Evolutionary conservation across 306 rosid genomes (phyloP), one percentile per base, ranked within the genome.

Genomic region (Mimosa pudica): DNA sequence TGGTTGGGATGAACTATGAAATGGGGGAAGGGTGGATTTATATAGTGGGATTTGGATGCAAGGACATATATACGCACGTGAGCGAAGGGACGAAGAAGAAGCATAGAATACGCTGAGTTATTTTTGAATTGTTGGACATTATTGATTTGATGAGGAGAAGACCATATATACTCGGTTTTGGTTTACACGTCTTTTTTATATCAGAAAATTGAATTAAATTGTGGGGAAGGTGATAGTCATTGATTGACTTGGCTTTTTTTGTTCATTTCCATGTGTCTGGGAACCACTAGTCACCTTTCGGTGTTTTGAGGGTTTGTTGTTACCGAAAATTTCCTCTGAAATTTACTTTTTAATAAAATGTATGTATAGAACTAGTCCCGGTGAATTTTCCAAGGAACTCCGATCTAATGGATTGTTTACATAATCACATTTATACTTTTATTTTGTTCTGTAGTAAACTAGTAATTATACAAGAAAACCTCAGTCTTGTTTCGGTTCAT

Each of bases 1-100:
- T 58, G 33, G 1, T 58, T 20, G 64, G 64, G 64, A 58, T 58
- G 64, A 58, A 58, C 3, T 57, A 58, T 38, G 42, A 5, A 5
- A 58, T 3, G 13, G 64, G 64, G 0, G 13, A 58, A 20, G 36
- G 65, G 16, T 60, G 36, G 14, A 0, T 24, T 9, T 60, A 60
- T 60, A 60, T 20, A 60, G 1, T 7, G 76, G 76, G 41, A 10
- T 11, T 30, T 30, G 12, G 32, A 57, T 30, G 8, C 7, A 11
- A 6, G 10, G 8, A n/a, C 8, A 35, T 9, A n/a, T 5, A 35
- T 9, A 52, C 42, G 3, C 3, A 38, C 42, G 42, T 38, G 42
- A 30, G 74, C 54, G 35, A 51, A 42, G 42, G 77, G 45, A n/a
- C 5, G 47, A 35, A 2, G 24, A 76, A 54, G 58, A 55, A 80